Evolutionary conservation across 352 stramenopile genomes (phyloP).

Genomic region (Globisporangium carolinianum): DNA sequence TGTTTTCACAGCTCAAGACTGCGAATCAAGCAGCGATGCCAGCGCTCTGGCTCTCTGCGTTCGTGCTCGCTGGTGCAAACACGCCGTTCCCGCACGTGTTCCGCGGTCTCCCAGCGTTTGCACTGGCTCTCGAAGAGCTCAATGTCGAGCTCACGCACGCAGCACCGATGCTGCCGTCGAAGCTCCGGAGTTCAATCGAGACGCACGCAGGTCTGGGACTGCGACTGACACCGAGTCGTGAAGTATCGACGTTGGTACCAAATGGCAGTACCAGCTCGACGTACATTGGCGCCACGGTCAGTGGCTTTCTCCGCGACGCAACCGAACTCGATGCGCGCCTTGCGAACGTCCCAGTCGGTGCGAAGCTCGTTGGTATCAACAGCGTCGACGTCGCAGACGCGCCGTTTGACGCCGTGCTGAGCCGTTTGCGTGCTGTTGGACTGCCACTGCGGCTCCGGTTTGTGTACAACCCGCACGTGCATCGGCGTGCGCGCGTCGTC

Average conservation of each 20-base stretch:
- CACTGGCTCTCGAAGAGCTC: slow-evolving; percentile 61
- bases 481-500: slow-evolving; percentile 17
- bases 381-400: slow-evolving; percentile 50
- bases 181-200: slow-evolving; percentile 51
- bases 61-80: slow-evolving; percentile 70
- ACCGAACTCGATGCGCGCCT: slow-evolving; percentile 53
- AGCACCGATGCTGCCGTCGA: slow-evolving; percentile 54
- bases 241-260: slow-evolving; percentile 16
- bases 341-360: slow-evolving; percentile 47
- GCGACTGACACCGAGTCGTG: slow-evolving; percentile 46
- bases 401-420: slow-evolving; percentile 57
- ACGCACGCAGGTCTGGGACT: slow-evolving; percentile 49
- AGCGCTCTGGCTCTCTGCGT: slow-evolving; percentile 52
- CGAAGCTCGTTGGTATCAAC: slow-evolving; percentile 68
- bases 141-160: slow-evolving; percentile 46
- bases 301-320: slow-evolving; percentile 54
- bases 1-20: not conserved
- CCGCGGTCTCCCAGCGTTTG: slow-evolving; percentile 59
- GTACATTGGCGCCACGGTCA: slow-evolving; percentile 63
- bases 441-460: slow-evolving; percentile 64
- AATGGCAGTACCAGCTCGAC: not conserved
- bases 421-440: slow-evolving; percentile 34
- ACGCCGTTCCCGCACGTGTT: slow-evolving; percentile 65
- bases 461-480: slow-evolving; percentile 46
- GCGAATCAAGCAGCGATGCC: slow-evolving; percentile 30